phyloP scores from a whole-genome alignment of 2,329 filamentous ascomycete genomes.

The Fusarium devonianum region DNA sequence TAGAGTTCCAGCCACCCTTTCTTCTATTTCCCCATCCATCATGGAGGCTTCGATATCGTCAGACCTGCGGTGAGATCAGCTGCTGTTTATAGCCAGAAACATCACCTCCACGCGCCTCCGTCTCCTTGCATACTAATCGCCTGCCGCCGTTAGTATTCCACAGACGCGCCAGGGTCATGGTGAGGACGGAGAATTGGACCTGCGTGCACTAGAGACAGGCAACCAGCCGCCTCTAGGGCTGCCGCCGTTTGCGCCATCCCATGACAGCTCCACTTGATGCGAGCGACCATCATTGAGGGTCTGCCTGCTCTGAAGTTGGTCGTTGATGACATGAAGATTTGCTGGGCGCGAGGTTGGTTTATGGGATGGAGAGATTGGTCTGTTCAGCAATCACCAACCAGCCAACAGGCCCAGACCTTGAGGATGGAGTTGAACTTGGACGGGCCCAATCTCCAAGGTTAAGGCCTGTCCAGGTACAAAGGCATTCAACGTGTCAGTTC shows the following conservation, averaged over 20 bases:
- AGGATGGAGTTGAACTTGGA: too few relatives aligned
- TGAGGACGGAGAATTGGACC: slow-evolving; percentile 19
- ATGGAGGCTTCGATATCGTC: not conserved
- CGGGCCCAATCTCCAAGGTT: too few relatives aligned
- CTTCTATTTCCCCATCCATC: slow-evolving; percentile 10
- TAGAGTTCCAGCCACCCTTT: slow-evolving; percentile 33
- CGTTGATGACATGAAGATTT: slow-evolving; percentile 9
- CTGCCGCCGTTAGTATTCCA: slow-evolving; percentile 17
- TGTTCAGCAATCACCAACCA: slow-evolving; percentile 23
- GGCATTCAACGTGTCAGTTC: too few relatives aligned
- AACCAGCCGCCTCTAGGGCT: slow-evolving; percentile 32
- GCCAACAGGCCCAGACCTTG: slow-evolving; percentile 3
- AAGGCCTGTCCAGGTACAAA: too few relatives aligned
- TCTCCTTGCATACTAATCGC: slow-evolving; percentile 14
- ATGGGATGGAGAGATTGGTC: too few relatives aligned
- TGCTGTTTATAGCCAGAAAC: not conserved
- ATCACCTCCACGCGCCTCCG: slow-evolving; percentile 5
- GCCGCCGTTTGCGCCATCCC: slow-evolving; percentile 41
- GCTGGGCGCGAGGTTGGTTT: too few relatives aligned
- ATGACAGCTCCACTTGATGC: slow-evolving; percentile 41
- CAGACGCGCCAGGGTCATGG: slow-evolving; percentile 16
- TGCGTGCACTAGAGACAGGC: slow-evolving; percentile 27
- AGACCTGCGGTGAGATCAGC: slow-evolving; percentile 3
- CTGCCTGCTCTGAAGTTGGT: slow-evolving; percentile 22
- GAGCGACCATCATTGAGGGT: slow-evolving; percentile 32